phyloP scores from a whole-genome alignment of 495 filamentous ascomycete species.

The Neurospora tetraspora region DNA sequence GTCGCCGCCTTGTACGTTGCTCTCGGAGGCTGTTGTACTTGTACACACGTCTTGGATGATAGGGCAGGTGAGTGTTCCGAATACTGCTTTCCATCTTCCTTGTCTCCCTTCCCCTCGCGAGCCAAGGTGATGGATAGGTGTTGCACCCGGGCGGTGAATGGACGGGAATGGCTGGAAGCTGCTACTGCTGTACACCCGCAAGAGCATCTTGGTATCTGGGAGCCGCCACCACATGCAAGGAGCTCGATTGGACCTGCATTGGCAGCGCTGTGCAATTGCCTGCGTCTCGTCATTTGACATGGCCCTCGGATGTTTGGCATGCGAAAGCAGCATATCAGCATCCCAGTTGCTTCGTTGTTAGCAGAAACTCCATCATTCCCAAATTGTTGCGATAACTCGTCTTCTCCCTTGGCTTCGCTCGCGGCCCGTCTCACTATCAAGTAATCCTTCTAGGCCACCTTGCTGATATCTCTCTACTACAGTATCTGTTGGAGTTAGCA shows the following conservation, averaged over 20 bases:
- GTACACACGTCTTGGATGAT: not conserved
- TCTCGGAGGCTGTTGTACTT: not conserved
- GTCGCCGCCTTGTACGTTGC: not conserved
- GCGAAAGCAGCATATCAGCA: not conserved
- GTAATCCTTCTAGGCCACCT: not conserved
- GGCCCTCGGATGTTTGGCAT: not conserved
- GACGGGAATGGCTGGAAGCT: not conserved
- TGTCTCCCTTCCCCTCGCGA: not conserved
- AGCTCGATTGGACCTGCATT: not conserved
- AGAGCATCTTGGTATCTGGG: not conserved
- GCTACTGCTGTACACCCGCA: not conserved
- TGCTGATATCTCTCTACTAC: constrained; percentile 5
- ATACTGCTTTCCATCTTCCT: not conserved
- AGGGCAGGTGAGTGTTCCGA: not conserved
- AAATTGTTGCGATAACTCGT: not conserved
- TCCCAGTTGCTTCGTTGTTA: not conserved
- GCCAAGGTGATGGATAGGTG: not conserved
- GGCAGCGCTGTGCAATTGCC: not conserved
- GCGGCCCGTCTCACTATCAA: not conserved
- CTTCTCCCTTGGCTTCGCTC: not conserved
- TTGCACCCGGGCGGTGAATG: not conserved
- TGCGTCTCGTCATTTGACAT: not conserved
- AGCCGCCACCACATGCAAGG: not conserved
- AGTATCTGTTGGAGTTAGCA: constrained; percentile 12
- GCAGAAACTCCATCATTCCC: not conserved